Percentiles rank a stretch among this genome's conserved stretches.
Conservation (phyloP, 1,284 basidiomycete species). For the Fistulinella cinereoalba region DNA sequence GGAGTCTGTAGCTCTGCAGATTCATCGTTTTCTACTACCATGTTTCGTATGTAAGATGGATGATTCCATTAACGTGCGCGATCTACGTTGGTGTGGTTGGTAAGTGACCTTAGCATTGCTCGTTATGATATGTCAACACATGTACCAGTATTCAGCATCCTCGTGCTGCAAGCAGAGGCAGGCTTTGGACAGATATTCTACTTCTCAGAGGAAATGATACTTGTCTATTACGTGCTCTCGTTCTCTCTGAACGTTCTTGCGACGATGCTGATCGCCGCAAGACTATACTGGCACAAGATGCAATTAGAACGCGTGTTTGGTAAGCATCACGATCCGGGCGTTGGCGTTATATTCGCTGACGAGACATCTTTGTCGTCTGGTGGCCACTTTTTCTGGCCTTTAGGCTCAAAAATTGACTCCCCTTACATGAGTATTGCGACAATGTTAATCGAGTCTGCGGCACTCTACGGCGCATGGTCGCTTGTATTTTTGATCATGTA, state of each 20-base stretch:
- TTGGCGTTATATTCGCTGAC: not conserved
- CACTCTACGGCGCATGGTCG: conserved; percentile 30
- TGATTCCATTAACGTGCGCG: conserved; percentile 27
- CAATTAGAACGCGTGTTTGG: conserved; percentile 29
- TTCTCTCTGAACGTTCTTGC: conserved; percentile 38
- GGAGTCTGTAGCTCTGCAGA: conserved; percentile 21
- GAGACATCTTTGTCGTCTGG: too few species aligned
- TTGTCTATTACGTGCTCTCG: conserved; percentile 35
- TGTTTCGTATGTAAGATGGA: conserved; percentile 23
- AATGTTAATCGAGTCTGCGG: conserved; percentile 29
- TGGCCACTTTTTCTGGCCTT: not conserved
- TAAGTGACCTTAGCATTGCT: too few species aligned
- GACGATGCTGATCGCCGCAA: conserved; percentile 37
- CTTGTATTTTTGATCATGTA: conserved; percentile 27
- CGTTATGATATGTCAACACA: too few species aligned
- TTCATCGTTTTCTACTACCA: conserved; percentile 26
- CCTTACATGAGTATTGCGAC: conserved; percentile 26
- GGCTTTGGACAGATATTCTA: conserved; percentile 19
- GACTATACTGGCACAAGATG: conserved; percentile 34
- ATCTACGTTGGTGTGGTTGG: conserved; percentile 27
- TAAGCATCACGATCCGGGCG: conserved; percentile 10
- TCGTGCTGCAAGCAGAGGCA: conserved; percentile 21
- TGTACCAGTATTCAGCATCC: conserved; percentile 19
- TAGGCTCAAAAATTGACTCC: conserved; percentile 17
- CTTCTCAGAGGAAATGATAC: conserved; percentile 20